Conservation (phyloP, 2,329 filamentous ascomycete genomes). For the Aspergillus sojae region DNA sequence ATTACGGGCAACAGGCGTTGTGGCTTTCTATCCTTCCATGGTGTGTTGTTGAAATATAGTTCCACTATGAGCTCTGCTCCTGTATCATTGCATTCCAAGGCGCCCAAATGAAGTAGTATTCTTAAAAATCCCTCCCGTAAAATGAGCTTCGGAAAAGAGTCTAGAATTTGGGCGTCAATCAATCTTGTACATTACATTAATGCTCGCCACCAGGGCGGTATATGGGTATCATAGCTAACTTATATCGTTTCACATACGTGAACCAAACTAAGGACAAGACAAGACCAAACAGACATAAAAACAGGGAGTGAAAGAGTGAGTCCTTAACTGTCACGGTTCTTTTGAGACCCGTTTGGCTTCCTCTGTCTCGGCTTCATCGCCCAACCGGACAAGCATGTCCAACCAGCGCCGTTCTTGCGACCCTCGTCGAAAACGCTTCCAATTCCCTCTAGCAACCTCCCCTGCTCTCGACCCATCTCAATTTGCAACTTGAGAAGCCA, state of each 20-base stretch:
- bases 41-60: not conserved
- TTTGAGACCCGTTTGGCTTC: conserved; percentile 9
- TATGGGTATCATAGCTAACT: conserved; percentile 16
- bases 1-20: not conserved
- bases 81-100: not conserved
- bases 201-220: conserved; percentile 17
- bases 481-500: conserved; percentile 88
- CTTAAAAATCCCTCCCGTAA: not conserved
- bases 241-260: conserved; percentile 1
- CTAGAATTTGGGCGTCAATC: not conserved
- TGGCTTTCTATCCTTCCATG: not conserved
- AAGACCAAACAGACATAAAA: conserved; percentile 3
- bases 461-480: conserved; percentile 73
- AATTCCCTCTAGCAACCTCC: conserved; percentile 57
- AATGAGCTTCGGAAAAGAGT: not conserved
- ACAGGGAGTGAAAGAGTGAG: conserved; percentile 6
- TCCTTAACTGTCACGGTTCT: conserved; percentile 5
- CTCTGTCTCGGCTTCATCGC: conserved; percentile 53
- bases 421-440: conserved; percentile 63
- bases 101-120: not conserved
- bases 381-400: conserved; percentile 64
- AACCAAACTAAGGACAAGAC: conserved; percentile 6
- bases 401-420: conserved; percentile 59
- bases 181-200: conserved; percentile 22
- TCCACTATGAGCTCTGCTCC: not conserved